Base-by-base conservation (phyloP, 441 rosid genomes). In the Daphne laureola region DNA sequence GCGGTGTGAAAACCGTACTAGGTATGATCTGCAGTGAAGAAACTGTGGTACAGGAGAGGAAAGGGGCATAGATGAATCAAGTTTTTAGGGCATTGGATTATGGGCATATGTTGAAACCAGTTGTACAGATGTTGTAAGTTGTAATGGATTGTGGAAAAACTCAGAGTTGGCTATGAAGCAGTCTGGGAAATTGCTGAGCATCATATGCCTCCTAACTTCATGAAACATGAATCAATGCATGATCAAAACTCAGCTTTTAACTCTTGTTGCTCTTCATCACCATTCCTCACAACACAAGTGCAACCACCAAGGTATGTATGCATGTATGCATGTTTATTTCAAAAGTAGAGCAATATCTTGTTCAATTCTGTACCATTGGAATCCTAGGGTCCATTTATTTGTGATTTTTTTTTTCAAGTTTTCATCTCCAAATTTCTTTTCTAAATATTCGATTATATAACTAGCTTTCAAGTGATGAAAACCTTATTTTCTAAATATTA, bases 101-200 rank as follows among this genome's bases (percentile, higher is more conserved):
- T 74, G 53, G 26, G 51, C 46, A 69, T 21, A 21, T 61, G 56
- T 61, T 68, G 46, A 54, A 63, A 69, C 65, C 58, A 61, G 65
- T 57, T 78, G 79, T 76, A 81, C 76, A 76, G 80, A 66, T 63
- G 47, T 51, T 63, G 38, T 31, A 67, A 27, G 73, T 53, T 14
- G 62, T 64, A 67, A 27, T 44, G 67, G 66, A 65, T 31, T 27
- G 66, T 54, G 59, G 59, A 31, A 31, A 31, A 64, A 0, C 44
- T 58, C 54, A 49, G 40, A 57, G 62, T 58, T 75, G 63, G 69
- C 57, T 27, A 15, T 53, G 66, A 50, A 54, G 62, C 63, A 57
- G 57, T 49, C 26, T 36, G 51, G 42, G 71, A 61, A 61, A 61
- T 65, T 64, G 50, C 59, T 13, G 58, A 61, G 64, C 60, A 56